Base-by-base conservation (phyloP, 2,329 filamentous ascomycete species). In the Trichoderma sp. region DNA sequence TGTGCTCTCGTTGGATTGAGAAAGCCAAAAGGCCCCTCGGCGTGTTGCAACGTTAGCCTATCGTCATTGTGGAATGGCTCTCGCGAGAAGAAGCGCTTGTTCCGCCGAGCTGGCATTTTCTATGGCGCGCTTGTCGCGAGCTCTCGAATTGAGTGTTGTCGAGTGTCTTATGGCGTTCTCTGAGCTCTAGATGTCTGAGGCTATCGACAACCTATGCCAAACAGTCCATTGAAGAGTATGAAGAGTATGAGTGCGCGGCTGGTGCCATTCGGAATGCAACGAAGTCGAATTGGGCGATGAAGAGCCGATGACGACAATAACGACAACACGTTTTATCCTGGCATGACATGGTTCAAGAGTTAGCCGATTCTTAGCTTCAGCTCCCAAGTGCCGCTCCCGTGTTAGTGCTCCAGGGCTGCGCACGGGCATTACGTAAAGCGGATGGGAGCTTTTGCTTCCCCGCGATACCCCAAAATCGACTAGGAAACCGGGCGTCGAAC, bases 1-100 rank as follows among this genome's bases (percentile, higher is more conserved):
- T 75, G 75, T 4, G 75, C 75, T 59, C 75, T 63, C 21, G 75
- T 76, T 33, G 75, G 75, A 21, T 76, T 76, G 38, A 76, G 62
- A 45, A 68, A 76, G 35, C 73, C 7, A 41, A 75, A 75, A 1
- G 75, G 73, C 31, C 75, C 75, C 35, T 76, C 73, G 24, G 66
- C 63, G 67, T 31, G 73, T 7, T 68, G 73, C 60, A 75, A 67
- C 6, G 75, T 75, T 63, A 75, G 29, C 41, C 64, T 50, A 6
- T 68, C 62, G 31, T 76, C 73, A 56, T 60, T 24, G 11, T 38
- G 53, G 63, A 76, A 76, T 16, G 75, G 73, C 24, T 76, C 75
- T 41, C 62, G 66, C 62, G 75, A 64, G 31, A 31, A 18, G 3
- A 76, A 76, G 35, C 60, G 66, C 29, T n/a, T 65, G 65, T 75